Percentiles rank a stretch among this genome's conserved stretches.
phyloP scores from a whole-genome alignment of 805 yeast species.

The Peterozyma xylosa region DNA sequence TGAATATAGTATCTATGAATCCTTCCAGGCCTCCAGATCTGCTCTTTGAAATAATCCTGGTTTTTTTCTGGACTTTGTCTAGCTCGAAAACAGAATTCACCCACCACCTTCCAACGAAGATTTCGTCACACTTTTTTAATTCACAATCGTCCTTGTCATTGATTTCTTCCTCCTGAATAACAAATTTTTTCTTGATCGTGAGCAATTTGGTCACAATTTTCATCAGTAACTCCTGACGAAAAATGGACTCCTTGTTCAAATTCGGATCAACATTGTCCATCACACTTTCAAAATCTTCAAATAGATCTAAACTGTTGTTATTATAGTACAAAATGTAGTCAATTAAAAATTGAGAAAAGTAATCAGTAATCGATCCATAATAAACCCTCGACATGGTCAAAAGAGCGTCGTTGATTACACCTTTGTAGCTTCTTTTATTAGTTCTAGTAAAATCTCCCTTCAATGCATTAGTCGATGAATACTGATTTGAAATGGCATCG shows the following conservation, averaged over 20 bases:
- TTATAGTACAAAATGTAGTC: constrained; percentile 31
- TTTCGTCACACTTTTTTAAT: too few relatives aligned
- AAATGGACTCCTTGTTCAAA: constrained; percentile 11
- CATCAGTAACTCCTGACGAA: constrained; percentile 10
- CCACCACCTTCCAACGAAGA: constrained; percentile 25
- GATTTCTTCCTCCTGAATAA: too few relatives aligned
- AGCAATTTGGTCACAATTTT: constrained; percentile 9
- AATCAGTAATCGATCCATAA: constrained; percentile 36
- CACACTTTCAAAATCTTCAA: constrained; percentile 33
- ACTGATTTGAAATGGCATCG: constrained; percentile 56
- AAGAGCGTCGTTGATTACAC: constrained; percentile 34
- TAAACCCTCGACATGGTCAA: constrained; percentile 33
- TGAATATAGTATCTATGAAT: constrained; percentile 16
- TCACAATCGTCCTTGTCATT: too few relatives aligned
- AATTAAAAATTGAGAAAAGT: constrained; percentile 32
- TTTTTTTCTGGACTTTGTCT: constrained; percentile 3
- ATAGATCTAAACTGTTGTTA: constrained; percentile 18
- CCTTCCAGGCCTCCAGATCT: not conserved
- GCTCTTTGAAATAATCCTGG: not conserved
- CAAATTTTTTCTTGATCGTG: constrained; percentile 14
- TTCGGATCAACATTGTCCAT: constrained; percentile 20
- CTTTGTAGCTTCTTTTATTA: constrained; percentile 30
- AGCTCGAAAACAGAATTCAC: constrained; percentile 12
- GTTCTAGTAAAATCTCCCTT: constrained; percentile 41
- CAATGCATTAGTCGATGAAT: constrained; percentile 50